A percentile compares a stretch with the other conserved stretches of the same genome.
Evolutionary conservation across 257 asterid genomes (phyloP).

Genomic region (Solanum acaule): DNA sequence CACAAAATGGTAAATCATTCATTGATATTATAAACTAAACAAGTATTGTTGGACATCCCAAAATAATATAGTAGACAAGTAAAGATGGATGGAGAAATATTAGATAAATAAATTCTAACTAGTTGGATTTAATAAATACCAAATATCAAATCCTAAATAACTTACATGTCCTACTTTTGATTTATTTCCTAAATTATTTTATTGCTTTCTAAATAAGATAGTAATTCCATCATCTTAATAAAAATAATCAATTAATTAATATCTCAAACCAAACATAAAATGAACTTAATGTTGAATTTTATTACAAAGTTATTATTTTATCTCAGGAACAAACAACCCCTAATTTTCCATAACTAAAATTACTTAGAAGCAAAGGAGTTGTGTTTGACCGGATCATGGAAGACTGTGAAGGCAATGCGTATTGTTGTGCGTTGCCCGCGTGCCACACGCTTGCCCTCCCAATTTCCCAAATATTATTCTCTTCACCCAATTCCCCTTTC

Average conservation of each 20-base stretch:
- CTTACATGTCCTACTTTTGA: too few species aligned
- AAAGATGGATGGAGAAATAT: too few species aligned
- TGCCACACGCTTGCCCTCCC: neutral
- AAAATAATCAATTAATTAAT: too few species aligned
- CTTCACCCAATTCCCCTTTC: conserved; percentile 16
- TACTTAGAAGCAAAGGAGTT: neutral
- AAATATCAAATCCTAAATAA: neutral
- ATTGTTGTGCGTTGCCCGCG: neutral
- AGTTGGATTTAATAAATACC: neutral
- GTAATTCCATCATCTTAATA: neutral
- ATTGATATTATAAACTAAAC: too few species aligned
- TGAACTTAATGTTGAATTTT: too few species aligned
- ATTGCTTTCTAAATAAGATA: neutral
- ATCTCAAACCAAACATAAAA: too few species aligned
- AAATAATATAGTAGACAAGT: too few species aligned
- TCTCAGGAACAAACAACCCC: too few species aligned
- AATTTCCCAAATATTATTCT: conserved; percentile 32
- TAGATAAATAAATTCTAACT: neutral
- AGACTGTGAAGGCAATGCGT: conserved; percentile 20
- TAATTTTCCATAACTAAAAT: too few species aligned
- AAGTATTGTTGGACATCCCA: too few species aligned
- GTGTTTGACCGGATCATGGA: conserved; percentile 42
- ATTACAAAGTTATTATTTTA: too few species aligned
- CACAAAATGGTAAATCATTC: too few species aligned
- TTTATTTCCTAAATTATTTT: neutral